Base-by-base conservation (phyloP, 306 rosid genomes). In the Glycine latifolia region DNA sequence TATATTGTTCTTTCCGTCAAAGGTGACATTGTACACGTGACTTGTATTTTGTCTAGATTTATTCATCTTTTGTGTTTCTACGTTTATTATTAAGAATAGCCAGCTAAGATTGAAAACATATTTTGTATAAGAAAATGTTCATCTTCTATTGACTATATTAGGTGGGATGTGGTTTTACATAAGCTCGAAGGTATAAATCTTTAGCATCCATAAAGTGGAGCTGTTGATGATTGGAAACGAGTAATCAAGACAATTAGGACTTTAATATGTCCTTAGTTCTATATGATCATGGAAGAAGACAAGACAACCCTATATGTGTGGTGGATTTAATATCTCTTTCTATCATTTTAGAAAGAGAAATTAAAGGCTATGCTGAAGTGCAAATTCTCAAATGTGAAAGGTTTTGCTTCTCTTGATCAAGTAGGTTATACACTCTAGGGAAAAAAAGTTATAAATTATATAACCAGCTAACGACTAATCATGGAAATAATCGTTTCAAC, bases 201-300 rank as follows among this genome's bases (percentile, higher is more conserved):
- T 39, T 39, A 39, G 7, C 44, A 39, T 39, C 44, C 6, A 39
- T 39, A 4, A 39, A 39, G 44, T 39, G 44, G 44, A 5, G 44
- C 44, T 39, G 85, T 82, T 89, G 79, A 68, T 63, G 79, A 66
- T 71, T 60, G 84, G 41, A 37, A 54, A 47, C 52, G 49, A 73
- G n/a, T 76, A 12, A 66, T 80, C 13, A 75, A 71, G 26, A 82
- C 44, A 20, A n/a, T 59, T 44, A 77, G 14, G 73, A 67, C 44
- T 55, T 50, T 1, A 44, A 37, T 70, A 59, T 3, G 79, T 37
- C 58, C 62, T 61, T 78, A 52, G 75, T 68, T 74, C 62, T 52
- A 67, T 75, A 77, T 75, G 73, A 83, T 70, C 59, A 63, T 72
- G 61, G 73, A 82, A 62, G 53, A 62, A 44, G 74, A 82, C 87